Evolutionary conservation across 805 yeast genomes (phyloP), one percentile per base, ranked within the genome.

Genomic region (Zygoascus flipseniorum): DNA sequence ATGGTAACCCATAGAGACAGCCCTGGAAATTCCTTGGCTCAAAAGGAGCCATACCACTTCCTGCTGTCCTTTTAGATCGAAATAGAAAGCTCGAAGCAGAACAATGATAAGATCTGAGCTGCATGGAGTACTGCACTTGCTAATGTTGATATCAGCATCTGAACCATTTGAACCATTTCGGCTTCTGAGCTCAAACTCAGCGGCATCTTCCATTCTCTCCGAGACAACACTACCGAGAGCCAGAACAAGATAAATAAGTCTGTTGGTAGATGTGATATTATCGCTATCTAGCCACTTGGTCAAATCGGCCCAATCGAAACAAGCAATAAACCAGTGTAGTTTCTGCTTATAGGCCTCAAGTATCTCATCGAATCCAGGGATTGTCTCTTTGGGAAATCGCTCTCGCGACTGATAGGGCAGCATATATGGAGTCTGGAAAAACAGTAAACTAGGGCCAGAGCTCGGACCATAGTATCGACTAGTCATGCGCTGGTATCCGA

Each of bases 1-100:
- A 42, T 56, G 59, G 37, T 74, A 55, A 0, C 79, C 79, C 50
- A 75, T 59, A 0, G 75, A 64, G 58, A 72, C 75, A 0, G 77
- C 77, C 57, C 69, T 64, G 28, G 74, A 62, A n/a, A 76, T 72
- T 1, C 77, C 73, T 18, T 58, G 55, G 8, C 77, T 76, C 23
- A 76, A 57, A 56, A 68, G 69, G 13, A 74, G 63, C 79, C 79
- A 76, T 5, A 51, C 52, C 41, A 50, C 53, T 43, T 57, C 60
- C 31, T 51, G 47, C 35, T 48, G 31, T 2, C 60, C 60, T 11
- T 37, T 13, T 13, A 51, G 31, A 18, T 55, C 56, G n/a, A 45
- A 39, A 11, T 48, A 32, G 47, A 51, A 53, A 13, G 56, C 43
- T 3, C 58, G 53, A 28, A 51, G 37, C 23, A 57, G 31, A 11